Conservation (phyloP, 768 basidiomycete genomes). For the Tricholoma flavovirens region DNA sequence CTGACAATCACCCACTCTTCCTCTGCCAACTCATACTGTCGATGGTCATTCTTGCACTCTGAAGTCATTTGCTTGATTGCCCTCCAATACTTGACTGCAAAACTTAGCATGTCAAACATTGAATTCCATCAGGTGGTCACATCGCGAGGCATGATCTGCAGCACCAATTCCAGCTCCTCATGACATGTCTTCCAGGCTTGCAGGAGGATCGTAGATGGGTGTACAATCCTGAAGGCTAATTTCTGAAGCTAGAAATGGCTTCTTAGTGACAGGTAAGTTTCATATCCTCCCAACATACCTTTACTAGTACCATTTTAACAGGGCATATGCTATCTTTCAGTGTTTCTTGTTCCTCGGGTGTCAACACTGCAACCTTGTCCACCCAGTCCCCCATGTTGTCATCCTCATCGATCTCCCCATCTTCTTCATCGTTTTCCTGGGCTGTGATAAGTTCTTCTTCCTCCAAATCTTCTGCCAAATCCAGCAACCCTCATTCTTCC, state of each 20-base stretch:
- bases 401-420: background rate
- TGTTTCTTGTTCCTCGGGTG: slow-evolving; percentile 14
- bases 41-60: too few species aligned
- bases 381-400: slow-evolving; percentile 12
- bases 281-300: too few species aligned
- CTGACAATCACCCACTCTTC: too few species aligned
- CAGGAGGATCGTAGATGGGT: slow-evolving; percentile 17
- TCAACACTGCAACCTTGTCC: slow-evolving; percentile 19
- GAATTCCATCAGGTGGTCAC: slow-evolving; percentile 33
- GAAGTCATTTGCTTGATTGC: slow-evolving; percentile 13
- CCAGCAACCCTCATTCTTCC: background rate
- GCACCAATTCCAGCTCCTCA: slow-evolving; percentile 1
- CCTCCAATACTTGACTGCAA: slow-evolving; percentile 21
- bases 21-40: too few species aligned
- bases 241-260: too few species aligned
- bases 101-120: slow-evolving; percentile 26
- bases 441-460: background rate
- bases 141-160: slow-evolving; percentile 23
- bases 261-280: too few species aligned
- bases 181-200: slow-evolving; percentile 21
- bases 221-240: too few species aligned
- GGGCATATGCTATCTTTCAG: background rate
- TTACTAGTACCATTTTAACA: too few species aligned
- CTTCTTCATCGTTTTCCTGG: background rate
- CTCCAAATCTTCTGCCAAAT: background rate